Conservation (phyloP, 345 rosid genomes). For the Syzygium aromaticum region DNA sequence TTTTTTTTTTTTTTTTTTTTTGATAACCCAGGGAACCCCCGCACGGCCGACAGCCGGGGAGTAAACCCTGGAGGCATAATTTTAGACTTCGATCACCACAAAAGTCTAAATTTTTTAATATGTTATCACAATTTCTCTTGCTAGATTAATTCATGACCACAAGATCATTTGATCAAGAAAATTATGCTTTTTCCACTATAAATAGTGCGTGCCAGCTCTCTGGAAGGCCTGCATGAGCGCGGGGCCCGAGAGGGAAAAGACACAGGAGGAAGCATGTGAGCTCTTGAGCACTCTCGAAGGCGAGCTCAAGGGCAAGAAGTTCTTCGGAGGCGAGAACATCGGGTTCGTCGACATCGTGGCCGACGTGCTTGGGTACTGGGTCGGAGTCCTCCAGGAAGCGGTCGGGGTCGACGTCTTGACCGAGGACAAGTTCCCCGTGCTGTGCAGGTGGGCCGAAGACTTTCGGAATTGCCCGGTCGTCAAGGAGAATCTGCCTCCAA, state of each 20-base stretch:
- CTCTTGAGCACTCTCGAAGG: neutral
- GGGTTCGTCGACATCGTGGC: slow-evolving; percentile 7
- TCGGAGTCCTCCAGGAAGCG: slow-evolving; percentile 2
- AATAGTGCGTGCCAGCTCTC: neutral
- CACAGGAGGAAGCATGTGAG: neutral
- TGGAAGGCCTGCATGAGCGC: neutral
- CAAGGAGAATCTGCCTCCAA: slow-evolving; percentile 9
- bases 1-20: too few relatives aligned
- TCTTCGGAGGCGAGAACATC: slow-evolving; percentile 10
- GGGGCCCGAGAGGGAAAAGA: slow-evolving; percentile 1
- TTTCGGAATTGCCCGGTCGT: neutral
- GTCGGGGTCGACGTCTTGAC: neutral
- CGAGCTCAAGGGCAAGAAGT: slow-evolving; percentile 4
- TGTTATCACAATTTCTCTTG: neutral
- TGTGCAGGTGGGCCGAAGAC: slow-evolving; percentile 6
- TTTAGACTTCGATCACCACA: neutral
- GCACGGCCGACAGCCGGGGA: too few relatives aligned
- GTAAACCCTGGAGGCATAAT: too few relatives aligned
- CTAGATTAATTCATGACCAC: neutral
- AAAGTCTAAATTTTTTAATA: neutral
- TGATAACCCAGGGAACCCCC: too few relatives aligned
- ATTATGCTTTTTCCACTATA: neutral
- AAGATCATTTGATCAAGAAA: neutral
- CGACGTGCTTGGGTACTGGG: neutral
- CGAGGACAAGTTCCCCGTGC: slow-evolving; percentile 2